Conservation (phyloP, 768 basidiomycete species). For the Chlorophyllum brunneum region DNA sequence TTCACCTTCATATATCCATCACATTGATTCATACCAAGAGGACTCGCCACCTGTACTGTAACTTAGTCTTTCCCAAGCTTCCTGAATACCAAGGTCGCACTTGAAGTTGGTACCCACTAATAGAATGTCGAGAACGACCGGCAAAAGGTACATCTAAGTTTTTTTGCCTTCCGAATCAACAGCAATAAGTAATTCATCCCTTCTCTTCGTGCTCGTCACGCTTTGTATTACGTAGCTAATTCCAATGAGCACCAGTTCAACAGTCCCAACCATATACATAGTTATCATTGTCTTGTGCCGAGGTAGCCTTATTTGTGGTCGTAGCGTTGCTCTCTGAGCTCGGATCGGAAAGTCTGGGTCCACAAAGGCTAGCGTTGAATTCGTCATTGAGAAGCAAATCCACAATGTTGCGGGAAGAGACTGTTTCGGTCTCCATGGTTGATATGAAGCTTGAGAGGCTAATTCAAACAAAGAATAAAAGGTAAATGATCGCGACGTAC, state of each 20-base stretch:
- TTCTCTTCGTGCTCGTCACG: not conserved
- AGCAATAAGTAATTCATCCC: not conserved
- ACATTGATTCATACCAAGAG: conserved; percentile 7
- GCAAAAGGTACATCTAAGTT: not conserved
- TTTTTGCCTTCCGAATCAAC: not conserved
- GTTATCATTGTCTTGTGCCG: conserved; percentile 21
- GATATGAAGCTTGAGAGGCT: conserved; percentile 59
- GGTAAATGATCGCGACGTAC: conserved; percentile 43
- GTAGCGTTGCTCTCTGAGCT: not conserved
- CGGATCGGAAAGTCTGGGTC: conserved; percentile 18
- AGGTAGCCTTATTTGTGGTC: not conserved
- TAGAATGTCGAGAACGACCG: not conserved
- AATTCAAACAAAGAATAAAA: conserved; percentile 7
- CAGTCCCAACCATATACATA: conserved; percentile 81
- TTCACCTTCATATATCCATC: not conserved
- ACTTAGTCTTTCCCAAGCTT: not conserved
- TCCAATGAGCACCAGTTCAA: conserved; percentile 26
- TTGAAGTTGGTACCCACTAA: not conserved
- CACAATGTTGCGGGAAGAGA: conserved; percentile 79
- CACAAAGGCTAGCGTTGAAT: conserved; percentile 71
- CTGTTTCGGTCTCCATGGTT: conserved; percentile 92
- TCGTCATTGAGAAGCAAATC: conserved; percentile 74
- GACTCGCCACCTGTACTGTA: not conserved
- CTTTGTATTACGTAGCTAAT: conserved; percentile 13
- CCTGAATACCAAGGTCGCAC: not conserved